Percentiles rank a stretch among this genome's conserved stretches.
Conservation (phyloP, 352 stramenopile genomes). For the Bremia lactucae region DNA sequence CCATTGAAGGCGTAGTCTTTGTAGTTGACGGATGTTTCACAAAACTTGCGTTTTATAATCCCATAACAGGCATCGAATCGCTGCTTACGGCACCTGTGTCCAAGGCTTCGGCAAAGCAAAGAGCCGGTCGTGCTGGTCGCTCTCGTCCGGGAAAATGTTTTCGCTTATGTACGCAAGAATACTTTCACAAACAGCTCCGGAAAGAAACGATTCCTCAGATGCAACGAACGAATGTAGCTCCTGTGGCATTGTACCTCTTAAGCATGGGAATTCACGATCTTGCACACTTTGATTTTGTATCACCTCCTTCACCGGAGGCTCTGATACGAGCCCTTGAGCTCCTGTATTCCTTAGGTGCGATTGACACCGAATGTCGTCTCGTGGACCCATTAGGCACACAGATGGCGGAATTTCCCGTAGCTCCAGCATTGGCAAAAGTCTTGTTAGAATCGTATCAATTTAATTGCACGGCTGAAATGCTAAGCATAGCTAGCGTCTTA, state of each 20-base stretch:
- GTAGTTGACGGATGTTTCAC: slow-evolving; percentile 70
- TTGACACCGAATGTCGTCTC: slow-evolving; percentile 44
- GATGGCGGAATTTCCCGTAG: slow-evolving; percentile 97
- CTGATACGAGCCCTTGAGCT: slow-evolving; percentile 62
- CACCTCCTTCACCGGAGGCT: slow-evolving; percentile 55
- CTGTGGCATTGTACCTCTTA: slow-evolving; percentile 57
- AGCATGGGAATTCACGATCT: slow-evolving; percentile 83
- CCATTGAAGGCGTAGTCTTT: slow-evolving; percentile 92
- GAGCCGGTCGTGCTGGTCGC: slow-evolving; percentile 89
- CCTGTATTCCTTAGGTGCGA: slow-evolving; percentile 56
- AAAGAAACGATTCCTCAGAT: slow-evolving; percentile 77
- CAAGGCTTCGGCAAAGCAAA: slow-evolving; percentile 93
- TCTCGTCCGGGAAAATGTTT: slow-evolving; percentile 72
- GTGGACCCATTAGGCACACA: slow-evolving; percentile 82
- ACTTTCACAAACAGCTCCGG: slow-evolving; percentile 31
- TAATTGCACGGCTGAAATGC: slow-evolving; percentile 86
- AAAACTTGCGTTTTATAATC: slow-evolving; percentile 81
- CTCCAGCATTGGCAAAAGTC: slow-evolving; percentile 78
- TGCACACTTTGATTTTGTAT: slow-evolving; percentile 78
- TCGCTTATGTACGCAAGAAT: slow-evolving; percentile 50
- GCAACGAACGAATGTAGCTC: slow-evolving; percentile 68
- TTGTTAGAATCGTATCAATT: slow-evolving; percentile 55
- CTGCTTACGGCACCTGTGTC: slow-evolving; percentile 92
- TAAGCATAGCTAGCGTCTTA: slow-evolving; percentile 94
- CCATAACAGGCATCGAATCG: slow-evolving; percentile 67